These are phyloP conservation scores for Gynochthodes officinalis DNA, from an alignment of 257 asterid genomes.

Conservation along the genomic window DNA sequence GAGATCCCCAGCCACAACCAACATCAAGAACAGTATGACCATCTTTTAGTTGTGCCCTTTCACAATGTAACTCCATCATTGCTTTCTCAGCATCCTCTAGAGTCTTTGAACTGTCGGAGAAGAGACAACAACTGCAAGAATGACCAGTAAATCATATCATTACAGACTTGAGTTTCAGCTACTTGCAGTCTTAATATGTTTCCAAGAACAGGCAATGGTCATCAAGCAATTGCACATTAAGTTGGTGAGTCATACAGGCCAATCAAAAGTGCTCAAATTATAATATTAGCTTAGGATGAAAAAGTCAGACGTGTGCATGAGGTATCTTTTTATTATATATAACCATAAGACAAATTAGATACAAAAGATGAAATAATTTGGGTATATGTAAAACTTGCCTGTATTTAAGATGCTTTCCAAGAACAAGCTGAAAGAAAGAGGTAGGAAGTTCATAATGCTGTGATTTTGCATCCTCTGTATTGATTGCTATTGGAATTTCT, in stretches of 20 bases:
- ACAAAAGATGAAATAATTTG: not conserved
- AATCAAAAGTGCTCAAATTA: not conserved
- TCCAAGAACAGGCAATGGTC: not conserved
- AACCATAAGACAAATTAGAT: not conserved
- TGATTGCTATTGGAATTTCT: constrained; percentile 83
- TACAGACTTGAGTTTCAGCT: not conserved
- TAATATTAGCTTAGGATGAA: not conserved
- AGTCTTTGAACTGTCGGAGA: constrained; percentile 54
- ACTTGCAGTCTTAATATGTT: not conserved
- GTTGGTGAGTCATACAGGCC: not conserved
- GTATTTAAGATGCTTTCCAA: constrained; percentile 87
- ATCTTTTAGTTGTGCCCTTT: constrained; percentile 72
- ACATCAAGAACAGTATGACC: constrained; percentile 92
- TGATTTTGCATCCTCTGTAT: constrained; percentile 71
- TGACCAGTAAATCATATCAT: not conserved
- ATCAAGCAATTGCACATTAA: not conserved
- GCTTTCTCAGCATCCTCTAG: constrained; percentile 90
- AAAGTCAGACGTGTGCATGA: not conserved
- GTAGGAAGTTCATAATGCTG: constrained; percentile 93
- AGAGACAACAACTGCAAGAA: constrained; percentile 69
- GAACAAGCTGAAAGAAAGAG: constrained; percentile 86
- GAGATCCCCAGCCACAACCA: constrained; percentile 99
- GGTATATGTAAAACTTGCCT: constrained; percentile 35
- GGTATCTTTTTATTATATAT: not conserved
- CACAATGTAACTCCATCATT: constrained; percentile 80